A percentile compares a stretch with the other conserved stretches of the same genome.
Conservation (phyloP, 495 filamentous ascomycete genomes). For the Neurospora sp. region DNA sequence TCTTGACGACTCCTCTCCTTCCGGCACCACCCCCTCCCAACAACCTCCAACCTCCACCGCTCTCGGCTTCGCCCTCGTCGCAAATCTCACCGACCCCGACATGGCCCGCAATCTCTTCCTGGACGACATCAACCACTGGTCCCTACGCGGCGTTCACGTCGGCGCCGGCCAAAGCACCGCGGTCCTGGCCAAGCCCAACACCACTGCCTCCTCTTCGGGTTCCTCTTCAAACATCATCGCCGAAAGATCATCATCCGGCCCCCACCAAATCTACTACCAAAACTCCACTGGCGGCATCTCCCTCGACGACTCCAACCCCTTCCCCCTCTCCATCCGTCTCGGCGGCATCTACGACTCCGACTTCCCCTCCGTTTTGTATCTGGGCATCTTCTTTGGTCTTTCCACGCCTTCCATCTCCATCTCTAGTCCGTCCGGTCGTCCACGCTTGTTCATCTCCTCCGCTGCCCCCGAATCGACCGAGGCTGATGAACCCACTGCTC, state of each 20-base stretch:
- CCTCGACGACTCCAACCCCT: not conserved
- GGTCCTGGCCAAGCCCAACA: not conserved
- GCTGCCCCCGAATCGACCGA: not conserved
- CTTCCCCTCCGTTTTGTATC: not conserved
- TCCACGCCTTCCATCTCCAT: not conserved
- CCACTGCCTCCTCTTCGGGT: not conserved
- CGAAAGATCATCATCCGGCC: not conserved
- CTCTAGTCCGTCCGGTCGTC: not conserved
- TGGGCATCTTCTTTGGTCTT: not conserved
- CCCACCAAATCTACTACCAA: constrained; percentile 1
- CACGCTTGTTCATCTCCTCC: not conserved
- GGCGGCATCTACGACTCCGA: not conserved
- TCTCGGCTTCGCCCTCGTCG: not conserved
- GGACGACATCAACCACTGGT: not conserved
- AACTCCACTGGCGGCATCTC: constrained; percentile 1
- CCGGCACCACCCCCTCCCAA: not conserved
- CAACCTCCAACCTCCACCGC: not conserved
- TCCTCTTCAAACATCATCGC: not conserved
- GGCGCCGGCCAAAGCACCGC: constrained; percentile 1
- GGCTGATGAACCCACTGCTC: not conserved
- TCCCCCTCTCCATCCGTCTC: not conserved
- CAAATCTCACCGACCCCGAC: not conserved
- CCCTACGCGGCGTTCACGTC: not conserved
- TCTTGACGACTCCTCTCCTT: not conserved
- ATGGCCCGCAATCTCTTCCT: not conserved